A percentile compares a stretch with the other conserved stretches of the same genome.
Conservation (phyloP, 2,329 filamentous ascomycete genomes). For the Davidsoniella virescens region DNA sequence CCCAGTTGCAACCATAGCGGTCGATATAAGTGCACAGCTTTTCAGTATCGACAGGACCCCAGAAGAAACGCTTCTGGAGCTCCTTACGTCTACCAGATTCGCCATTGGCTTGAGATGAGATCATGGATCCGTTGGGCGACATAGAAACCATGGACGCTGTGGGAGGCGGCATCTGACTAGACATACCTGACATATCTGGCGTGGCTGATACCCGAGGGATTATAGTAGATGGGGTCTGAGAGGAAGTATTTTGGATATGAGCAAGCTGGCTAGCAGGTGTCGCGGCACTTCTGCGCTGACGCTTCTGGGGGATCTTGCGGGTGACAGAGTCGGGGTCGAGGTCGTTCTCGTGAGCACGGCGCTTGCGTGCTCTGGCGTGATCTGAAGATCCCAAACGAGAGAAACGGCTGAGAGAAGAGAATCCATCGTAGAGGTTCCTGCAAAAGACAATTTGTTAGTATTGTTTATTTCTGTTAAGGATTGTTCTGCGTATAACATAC, state of each 20-base stretch:
- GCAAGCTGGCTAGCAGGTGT: constrained; percentile 11
- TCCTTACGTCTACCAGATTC: constrained; percentile 11
- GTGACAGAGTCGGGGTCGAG: not conserved
- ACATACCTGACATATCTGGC: not conserved
- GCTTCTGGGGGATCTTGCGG: constrained; percentile 12
- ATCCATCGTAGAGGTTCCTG: constrained; percentile 11
- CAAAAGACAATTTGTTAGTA: too few relatives aligned
- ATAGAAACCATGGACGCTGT: not conserved
- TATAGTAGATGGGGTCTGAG: not conserved
- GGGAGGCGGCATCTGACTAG: not conserved
- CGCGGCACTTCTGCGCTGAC: constrained; percentile 11
- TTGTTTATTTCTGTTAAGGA: too few relatives aligned
- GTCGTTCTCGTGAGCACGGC: constrained; percentile 7
- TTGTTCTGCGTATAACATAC: not conserved
- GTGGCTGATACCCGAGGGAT: not conserved
- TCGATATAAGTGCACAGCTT: constrained; percentile 11
- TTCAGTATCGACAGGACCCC: constrained; percentile 15
- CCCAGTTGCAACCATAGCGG: constrained; percentile 14
- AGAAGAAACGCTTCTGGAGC: constrained; percentile 15
- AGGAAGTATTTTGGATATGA: constrained; percentile 4
- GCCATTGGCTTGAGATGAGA: not conserved
- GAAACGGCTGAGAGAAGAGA: constrained; percentile 11
- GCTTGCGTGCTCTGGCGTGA: constrained; percentile 10
- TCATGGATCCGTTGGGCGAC: not conserved
- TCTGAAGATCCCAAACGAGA: constrained; percentile 9